These are phyloP conservation scores for Cephaloascus albidus DNA, from an alignment of 805 yeast species.

Conservation along the genomic window DNA sequence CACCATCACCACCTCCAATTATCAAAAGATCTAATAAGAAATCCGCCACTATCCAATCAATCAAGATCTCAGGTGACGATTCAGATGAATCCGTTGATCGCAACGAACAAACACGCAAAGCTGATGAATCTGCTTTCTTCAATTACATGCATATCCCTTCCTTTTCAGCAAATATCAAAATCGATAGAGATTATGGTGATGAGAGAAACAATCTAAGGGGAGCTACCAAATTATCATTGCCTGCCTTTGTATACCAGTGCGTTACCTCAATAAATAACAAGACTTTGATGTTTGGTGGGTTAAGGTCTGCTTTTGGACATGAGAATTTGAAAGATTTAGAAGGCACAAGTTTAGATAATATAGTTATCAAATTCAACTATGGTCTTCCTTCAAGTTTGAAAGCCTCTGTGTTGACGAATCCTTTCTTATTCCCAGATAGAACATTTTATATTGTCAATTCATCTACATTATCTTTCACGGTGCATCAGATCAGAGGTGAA, in stretches of 20 bases:
- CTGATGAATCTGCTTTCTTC: neutral
- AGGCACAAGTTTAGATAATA: neutral
- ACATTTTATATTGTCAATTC: neutral
- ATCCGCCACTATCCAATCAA: neutral
- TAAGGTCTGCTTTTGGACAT: neutral
- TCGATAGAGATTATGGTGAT: neutral
- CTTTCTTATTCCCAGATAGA: neutral
- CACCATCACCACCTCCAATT: neutral
- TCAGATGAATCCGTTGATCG: neutral
- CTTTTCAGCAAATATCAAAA: neutral
- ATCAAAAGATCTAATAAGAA: neutral
- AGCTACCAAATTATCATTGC: neutral
- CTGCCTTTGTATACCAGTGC: neutral
- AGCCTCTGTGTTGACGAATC: neutral
- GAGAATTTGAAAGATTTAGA: neutral
- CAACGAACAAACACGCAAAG: neutral
- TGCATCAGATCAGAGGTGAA: conserved; percentile 16
- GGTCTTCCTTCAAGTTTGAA: neutral
- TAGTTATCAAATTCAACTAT: neutral
- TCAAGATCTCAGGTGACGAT: neutral
- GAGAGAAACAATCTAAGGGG: neutral
- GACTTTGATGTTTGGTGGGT: neutral
- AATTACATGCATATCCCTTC: conserved; percentile 1
- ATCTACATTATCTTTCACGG: neutral
- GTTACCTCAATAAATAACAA: neutral